Percentiles rank a stretch among this genome's conserved stretches.
phyloP scores from a whole-genome alignment of 2,329 filamentous ascomycete genomes.

The Teratosphaeria gauchensis region DNA sequence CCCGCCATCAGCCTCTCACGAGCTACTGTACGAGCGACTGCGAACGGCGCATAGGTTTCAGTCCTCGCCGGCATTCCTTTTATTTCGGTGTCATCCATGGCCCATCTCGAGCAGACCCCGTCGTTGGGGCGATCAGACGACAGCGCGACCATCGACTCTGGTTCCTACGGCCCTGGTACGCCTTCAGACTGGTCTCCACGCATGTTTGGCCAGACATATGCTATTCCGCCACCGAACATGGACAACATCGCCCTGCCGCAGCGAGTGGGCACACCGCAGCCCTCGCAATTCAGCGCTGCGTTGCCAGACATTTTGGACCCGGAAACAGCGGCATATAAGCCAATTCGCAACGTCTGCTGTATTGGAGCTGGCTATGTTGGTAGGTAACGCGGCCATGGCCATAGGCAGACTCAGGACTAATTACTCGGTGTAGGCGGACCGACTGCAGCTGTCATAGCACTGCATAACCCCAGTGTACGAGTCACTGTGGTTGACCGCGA shows the following conservation, averaged over 20 bases:
- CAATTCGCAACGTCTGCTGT: conserved; percentile 49
- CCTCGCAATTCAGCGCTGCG: conserved; percentile 1
- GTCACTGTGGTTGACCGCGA: conserved; percentile 68
- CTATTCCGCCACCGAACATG: conserved; percentile 6
- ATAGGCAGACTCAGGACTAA: neutral
- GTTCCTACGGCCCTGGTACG: conserved; percentile 6
- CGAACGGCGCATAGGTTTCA: neutral
- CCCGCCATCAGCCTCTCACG: neutral
- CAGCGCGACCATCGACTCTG: conserved; percentile 8
- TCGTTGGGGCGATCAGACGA: conserved; percentile 10
- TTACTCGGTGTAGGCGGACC: conserved; percentile 41
- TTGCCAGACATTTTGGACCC: conserved; percentile 12
- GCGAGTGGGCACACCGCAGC: conserved; percentile 7
- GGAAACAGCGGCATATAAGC: conserved; percentile 9
- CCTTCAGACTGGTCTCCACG: conserved; percentile 9
- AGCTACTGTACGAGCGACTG: neutral
- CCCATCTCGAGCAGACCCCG: conserved; percentile 5
- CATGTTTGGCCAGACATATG: conserved; percentile 6
- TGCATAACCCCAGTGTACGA: conserved; percentile 58
- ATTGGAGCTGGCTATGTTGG: conserved; percentile 69
- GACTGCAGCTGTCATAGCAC: conserved; percentile 63
- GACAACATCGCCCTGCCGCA: conserved; percentile 8
- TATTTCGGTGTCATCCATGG: neutral
- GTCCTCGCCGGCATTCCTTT: neutral
- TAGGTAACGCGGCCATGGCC: conserved; percentile 30